Base-by-base conservation (phyloP, 1,284 basidiomycete species). In the Naganishia sp. region DNA sequence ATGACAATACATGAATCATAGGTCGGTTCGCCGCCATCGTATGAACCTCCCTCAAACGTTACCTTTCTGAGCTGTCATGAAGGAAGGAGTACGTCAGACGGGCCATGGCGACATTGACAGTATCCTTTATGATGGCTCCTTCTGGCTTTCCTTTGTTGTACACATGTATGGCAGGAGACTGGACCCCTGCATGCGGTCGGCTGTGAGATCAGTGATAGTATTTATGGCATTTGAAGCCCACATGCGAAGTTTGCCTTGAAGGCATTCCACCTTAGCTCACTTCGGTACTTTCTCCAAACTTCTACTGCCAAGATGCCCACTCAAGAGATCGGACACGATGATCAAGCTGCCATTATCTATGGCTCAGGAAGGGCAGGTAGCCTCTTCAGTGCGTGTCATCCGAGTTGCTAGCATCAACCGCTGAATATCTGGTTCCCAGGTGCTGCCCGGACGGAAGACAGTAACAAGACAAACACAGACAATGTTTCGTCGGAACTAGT, bases 371-470 rank as follows among this genome's bases (percentile, higher is more conserved):
- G 59, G 6, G 59, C 59, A 3, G 59, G 59, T 44, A 61, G 59
- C 49, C 23, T 61, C 16, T 61, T 61, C 59, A 61, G 59, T 61
- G 36, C 10, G 57, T 46, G 23, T 42, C 28, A 28, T 50, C 23
- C 6, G 6, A 33, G 9, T 21, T 16, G 11, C 21, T 9, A 9
- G 36, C 6, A 16, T 11, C 10, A 23, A 36, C 50, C 10, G 13
- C 25, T 33, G 15, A 28, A 33, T 25, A 5, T 31, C 15, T 23
- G 10, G 15, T 28, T 43, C 28, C 18, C 21, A 61, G 59, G 59
- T 11, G 48, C 48, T n/a, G 59, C 59, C 2, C 50, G 43, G 25
- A 61, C 48, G 11, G 59, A 61, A n/a, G 59, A 61, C 15, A 61
- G 46, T 33, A n/a, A 43, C 16, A 52, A 43, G 21, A 49, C 9